A percentile compares a stretch with the other conserved stretches of the same genome.
Evolutionary conservation across 108 stramenopile species (phyloP).

Genomic region (Fragilariopsis cylindrus): DNA sequence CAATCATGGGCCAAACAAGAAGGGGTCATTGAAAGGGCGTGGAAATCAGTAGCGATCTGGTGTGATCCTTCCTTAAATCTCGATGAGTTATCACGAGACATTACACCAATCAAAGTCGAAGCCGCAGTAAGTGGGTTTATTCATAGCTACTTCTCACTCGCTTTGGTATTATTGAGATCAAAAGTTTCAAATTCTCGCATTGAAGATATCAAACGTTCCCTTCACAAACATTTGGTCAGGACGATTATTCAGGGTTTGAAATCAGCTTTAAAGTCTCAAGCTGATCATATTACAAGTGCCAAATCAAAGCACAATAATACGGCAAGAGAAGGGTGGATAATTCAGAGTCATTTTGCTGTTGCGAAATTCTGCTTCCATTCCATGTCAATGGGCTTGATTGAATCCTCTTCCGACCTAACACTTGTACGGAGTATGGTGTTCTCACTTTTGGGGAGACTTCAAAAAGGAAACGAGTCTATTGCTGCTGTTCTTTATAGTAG

Average conservation of each 20-base stretch:
- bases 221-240: not conserved
- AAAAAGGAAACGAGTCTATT: slow-evolving; percentile 65
- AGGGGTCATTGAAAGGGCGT: not conserved
- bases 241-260: not conserved
- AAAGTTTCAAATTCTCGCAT: not conserved
- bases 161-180: slow-evolving; percentile 9
- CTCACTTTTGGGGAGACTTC: slow-evolving; percentile 58
- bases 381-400: slow-evolving; percentile 15
- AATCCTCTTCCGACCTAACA: slow-evolving; percentile 21
- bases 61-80: not conserved
- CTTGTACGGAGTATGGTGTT: slow-evolving; percentile 50
- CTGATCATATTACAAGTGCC: not conserved
- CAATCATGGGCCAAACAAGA: not conserved
- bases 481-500: slow-evolving; percentile 63
- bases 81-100: not conserved
- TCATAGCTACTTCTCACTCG: slow-evolving; percentile 1
- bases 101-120: not conserved
- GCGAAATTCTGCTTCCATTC: slow-evolving; percentile 49
- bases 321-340: slow-evolving; percentile 58
- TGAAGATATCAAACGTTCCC: not conserved
- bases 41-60: not conserved
- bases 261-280: not conserved
- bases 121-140: slow-evolving; percentile 4
- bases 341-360: slow-evolving; percentile 55
- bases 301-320: not conserved